Evolutionary conservation across 2,329 filamentous ascomycete species (phyloP).

Genomic region (Paracamarosporium sp.): DNA sequence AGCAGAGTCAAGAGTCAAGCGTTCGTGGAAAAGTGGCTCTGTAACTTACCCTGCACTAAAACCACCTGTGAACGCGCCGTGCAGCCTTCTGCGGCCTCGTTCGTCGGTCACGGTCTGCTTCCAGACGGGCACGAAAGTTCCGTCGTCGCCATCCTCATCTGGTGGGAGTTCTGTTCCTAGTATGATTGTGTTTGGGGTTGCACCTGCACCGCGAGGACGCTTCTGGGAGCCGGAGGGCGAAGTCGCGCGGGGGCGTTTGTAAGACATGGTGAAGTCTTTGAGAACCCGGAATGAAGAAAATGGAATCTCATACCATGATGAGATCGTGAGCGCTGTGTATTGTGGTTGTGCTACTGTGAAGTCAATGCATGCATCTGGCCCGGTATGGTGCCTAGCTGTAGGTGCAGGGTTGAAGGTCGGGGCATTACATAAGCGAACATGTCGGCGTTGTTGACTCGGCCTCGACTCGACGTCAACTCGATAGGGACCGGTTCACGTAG

Average conservation of each 20-base stretch:
- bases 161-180: slow-evolving; percentile 82
- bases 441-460: too few species aligned
- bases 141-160: slow-evolving; percentile 80
- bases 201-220: slow-evolving; percentile 70
- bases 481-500: not conserved
- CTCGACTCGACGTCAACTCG: too few species aligned
- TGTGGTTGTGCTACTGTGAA: not conserved
- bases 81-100: slow-evolving; percentile 84
- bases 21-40: slow-evolving; percentile 21
- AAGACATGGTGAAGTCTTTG: slow-evolving; percentile 29
- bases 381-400: not conserved
- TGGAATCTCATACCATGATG: not conserved
- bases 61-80: slow-evolving; percentile 95
- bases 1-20: slow-evolving; percentile 44
- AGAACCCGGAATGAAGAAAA: not conserved
- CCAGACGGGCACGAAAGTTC: slow-evolving; percentile 93
- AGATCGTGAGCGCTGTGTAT: not conserved
- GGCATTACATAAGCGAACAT: slow-evolving; percentile 1
- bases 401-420: not conserved
- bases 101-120: slow-evolving; percentile 98
- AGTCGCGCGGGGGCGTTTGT: slow-evolving; percentile 38
- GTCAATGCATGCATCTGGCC: not conserved
- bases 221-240: slow-evolving; percentile 64
- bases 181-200: slow-evolving; percentile 44
- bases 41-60: slow-evolving; percentile 87